A percentile compares a stretch with the other conserved stretches of the same genome.
phyloP scores from a whole-genome alignment of 2,329 filamentous ascomycete species.

The Chaetothyriales sp. region DNA sequence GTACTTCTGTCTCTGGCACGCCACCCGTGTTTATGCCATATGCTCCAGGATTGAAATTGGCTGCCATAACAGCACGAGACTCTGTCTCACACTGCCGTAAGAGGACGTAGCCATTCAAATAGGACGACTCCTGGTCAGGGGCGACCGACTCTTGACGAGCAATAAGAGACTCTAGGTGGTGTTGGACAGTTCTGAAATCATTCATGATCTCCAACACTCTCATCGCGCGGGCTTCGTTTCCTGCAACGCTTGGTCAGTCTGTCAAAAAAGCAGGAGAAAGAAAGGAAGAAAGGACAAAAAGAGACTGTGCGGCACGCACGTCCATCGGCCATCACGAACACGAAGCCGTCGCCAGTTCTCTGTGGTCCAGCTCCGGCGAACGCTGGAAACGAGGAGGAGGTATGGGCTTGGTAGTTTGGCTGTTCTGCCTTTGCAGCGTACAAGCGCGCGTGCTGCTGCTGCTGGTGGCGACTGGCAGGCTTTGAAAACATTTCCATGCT shows the following conservation, averaged over 20 bases:
- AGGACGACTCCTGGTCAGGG: conserved; percentile 37
- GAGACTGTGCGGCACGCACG: conserved; percentile 10
- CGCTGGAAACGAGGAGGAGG: not conserved
- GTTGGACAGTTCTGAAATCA: conserved; percentile 47
- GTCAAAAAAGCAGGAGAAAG: not conserved
- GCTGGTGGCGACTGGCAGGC: no score
- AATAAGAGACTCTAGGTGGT: conserved; percentile 33
- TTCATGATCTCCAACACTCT: conserved; percentile 49
- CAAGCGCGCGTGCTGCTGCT: not conserved
- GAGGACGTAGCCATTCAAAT: conserved; percentile 43
- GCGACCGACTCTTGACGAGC: conserved; percentile 36
- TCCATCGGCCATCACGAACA: conserved; percentile 14
- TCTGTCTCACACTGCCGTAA: conserved; percentile 41
- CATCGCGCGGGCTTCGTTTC: conserved; percentile 49
- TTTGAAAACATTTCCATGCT: not conserved
- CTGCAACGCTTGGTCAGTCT: conserved; percentile 24
- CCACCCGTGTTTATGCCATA: conserved; percentile 19
- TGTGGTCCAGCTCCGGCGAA: not conserved
- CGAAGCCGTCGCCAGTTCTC: not conserved
- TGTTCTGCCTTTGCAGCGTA: not conserved
- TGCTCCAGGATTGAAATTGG: conserved; percentile 35
- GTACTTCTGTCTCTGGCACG: conserved; percentile 34
- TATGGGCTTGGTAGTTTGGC: not conserved
- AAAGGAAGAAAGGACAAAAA: conserved; percentile 2
- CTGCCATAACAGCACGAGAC: conserved; percentile 39